Evolutionary conservation across 192 early-diverging fungal species (phyloP).

Genomic region (Coemansia aciculifera): DNA sequence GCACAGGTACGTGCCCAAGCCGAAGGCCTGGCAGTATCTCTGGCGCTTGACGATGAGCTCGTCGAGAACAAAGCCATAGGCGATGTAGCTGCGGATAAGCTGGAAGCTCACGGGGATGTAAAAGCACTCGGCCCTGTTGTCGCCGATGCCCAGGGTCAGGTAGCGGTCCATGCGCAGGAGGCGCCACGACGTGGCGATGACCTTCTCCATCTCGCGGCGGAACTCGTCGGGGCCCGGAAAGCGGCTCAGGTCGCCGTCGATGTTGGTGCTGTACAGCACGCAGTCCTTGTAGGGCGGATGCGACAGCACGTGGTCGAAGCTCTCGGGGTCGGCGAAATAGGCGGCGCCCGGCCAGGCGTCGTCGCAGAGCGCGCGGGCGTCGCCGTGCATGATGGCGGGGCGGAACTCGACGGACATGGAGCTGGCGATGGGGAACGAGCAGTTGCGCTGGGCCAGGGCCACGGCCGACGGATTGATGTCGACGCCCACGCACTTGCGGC

Average conservation of each 20-base stretch:
- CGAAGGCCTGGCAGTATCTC: slow-evolving; percentile 83
- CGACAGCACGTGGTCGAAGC: slow-evolving; percentile 85
- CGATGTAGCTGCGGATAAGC: slow-evolving; percentile 77
- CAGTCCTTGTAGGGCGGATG: slow-evolving; percentile 97
- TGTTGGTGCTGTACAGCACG: slow-evolving; percentile 79
- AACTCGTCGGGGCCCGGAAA: slow-evolving; percentile 79
- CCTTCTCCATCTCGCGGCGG: slow-evolving; percentile 69
- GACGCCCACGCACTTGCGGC: slow-evolving; percentile 75
- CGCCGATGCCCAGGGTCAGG: slow-evolving; percentile 88
- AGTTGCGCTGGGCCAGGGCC: slow-evolving; percentile 81
- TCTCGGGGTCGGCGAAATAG: slow-evolving; percentile 68
- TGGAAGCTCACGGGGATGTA: slow-evolving; percentile 87
- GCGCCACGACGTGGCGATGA: slow-evolving; percentile 69
- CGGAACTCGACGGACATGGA: slow-evolving; percentile 71
- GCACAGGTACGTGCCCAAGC: slow-evolving; percentile 84
- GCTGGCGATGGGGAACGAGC: slow-evolving; percentile 69
- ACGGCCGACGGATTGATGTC: slow-evolving; percentile 91
- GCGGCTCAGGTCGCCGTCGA: slow-evolving; percentile 81
- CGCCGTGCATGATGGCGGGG: slow-evolving; percentile 79
- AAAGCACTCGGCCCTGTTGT: slow-evolving; percentile 88
- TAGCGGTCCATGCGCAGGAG: slow-evolving; percentile 71
- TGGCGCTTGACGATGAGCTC: slow-evolving; percentile 88
- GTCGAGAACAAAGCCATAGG: slow-evolving; percentile 84
- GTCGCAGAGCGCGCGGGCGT: slow-evolving; percentile 66
- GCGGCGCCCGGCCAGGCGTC: slow-evolving; percentile 49